A percentile compares a stretch with the other conserved stretches of the same genome.
phyloP scores from a whole-genome alignment of 768 basidiomycete genomes.

The Serpula lacrymans region DNA sequence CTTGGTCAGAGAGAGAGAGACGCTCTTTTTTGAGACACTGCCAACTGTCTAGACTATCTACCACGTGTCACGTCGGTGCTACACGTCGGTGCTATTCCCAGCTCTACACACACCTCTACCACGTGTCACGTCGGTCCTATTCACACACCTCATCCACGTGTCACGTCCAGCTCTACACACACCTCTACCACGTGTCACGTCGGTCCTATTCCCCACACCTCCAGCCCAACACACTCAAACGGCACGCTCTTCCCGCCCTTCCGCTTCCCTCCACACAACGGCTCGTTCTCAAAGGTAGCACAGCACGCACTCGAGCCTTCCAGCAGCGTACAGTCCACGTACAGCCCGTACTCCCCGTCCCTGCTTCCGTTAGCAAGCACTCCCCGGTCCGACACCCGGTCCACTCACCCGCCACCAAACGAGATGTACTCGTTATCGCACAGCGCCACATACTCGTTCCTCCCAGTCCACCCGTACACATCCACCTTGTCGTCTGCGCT shows the following conservation, averaged over 20 bases:
- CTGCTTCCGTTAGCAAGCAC: too few species aligned
- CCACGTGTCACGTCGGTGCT: too few species aligned
- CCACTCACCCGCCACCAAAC: constrained; percentile 86
- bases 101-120: too few species aligned
- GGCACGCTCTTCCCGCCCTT: constrained; percentile 46
- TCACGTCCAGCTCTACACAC: too few species aligned
- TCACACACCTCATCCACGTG: too few species aligned
- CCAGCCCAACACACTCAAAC: constrained; percentile 92
- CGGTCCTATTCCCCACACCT: constrained; percentile 81
- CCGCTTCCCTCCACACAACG: constrained; percentile 51
- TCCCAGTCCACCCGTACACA: constrained; percentile 81
- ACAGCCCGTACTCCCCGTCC: constrained; percentile 86
- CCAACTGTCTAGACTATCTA: too few species aligned
- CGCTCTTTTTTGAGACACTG: too few species aligned
- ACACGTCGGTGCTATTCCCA: too few species aligned
- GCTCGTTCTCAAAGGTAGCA: constrained; percentile 85
- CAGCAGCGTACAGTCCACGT: constrained; percentile 77
- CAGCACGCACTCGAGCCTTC: constrained; percentile 84
- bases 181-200: too few species aligned
- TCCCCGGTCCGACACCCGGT: too few species aligned
- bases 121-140: too few species aligned
- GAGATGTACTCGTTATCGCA: constrained; percentile 80
- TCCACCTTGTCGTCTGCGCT: constrained; percentile 40
- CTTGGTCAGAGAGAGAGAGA: too few species aligned
- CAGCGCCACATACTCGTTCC: constrained; percentile 85